Conservation (phyloP, 352 stramenopile species). For the Phytophthora sp. region DNA sequence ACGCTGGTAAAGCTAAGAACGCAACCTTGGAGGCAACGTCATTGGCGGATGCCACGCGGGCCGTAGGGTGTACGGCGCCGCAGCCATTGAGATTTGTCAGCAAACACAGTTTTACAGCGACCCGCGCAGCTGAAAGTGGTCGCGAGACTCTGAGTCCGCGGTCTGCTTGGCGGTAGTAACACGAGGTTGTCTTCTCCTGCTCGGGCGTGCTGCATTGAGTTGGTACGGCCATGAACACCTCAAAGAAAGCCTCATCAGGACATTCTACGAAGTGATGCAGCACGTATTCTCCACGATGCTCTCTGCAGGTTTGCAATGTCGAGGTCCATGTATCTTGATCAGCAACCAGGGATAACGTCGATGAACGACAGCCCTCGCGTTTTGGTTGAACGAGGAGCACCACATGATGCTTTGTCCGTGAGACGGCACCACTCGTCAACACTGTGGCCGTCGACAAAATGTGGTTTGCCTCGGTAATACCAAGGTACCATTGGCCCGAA, state of each 20-base stretch:
- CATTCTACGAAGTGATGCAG: no score
- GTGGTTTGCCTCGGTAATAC: neutral
- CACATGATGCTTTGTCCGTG: conserved; percentile 13
- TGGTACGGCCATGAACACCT: no score
- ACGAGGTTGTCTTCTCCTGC: no score
- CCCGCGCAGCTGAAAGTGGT: conserved; percentile 6
- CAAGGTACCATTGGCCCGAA: conserved; percentile 20
- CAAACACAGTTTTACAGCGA: conserved; percentile 7
- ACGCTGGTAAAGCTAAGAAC: neutral
- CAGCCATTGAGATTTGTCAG: conserved; percentile 7
- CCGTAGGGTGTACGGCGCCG: neutral
- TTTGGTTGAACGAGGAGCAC: neutral
- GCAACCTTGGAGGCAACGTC: neutral
- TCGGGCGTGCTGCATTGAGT: no score
- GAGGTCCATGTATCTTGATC: no score
- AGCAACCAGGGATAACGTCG: conserved; percentile 7
- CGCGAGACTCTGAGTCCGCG: no score
- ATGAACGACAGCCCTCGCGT: neutral
- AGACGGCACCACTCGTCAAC: conserved; percentile 23
- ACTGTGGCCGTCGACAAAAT: neutral
- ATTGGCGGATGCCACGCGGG: conserved; percentile 26
- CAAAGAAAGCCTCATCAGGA: no score
- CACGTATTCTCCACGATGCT: no score
- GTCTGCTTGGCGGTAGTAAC: no score
- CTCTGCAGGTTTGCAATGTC: no score